Base-by-base conservation (phyloP, 805 yeast species). In the Hanseniaspora clermontiae region DNA sequence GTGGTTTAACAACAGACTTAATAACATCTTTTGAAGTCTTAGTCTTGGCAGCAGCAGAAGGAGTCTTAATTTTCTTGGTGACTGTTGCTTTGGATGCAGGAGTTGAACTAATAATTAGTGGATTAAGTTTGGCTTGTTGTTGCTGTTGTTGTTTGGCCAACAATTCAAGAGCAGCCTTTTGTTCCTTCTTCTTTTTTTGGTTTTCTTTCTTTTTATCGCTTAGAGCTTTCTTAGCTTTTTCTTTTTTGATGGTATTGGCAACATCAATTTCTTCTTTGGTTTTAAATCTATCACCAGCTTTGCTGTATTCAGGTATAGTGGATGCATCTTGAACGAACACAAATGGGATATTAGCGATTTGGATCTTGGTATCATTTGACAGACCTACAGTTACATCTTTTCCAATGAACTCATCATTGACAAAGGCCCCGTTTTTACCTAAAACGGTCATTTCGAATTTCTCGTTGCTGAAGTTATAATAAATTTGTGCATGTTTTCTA, bases 351-450 rank as follows among this genome's bases (percentile, higher is more conserved):
- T 88, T 95, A 14, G 97, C 97, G 42, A 93, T 87, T 68, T 93
- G 97, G 51, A 93, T 82, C 63, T 85, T 84, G 1, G 90, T 81
- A 43, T 84, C 86, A 69, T 91, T 87, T 24, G 74, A 75, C 49
- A 93, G 72, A 1, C 96, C 96, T 9, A 93, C 89, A 0, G 98
- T 93, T 39, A 87, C 82, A 9, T 96, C 97, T 59, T 85, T 80
- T 65, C 88, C 96, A 7, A 93, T 84, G 68, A 91, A 93, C 38
- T 74, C 75, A 61, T 89, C 96, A 68, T 91, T 93, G 3, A 93
- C 95, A 74, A 93, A 93, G 2, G 97, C 97, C 40, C 98, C 98
- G 68, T 93, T 93, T 62, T 96, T 78, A 19, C 98, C 98, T 62
- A 90, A 74, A 1, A 93, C 89, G 9, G 95, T 83, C 47, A 93